Conservation (phyloP, 2,329 filamentous ascomycete genomes). For the Knufia fluminis region DNA sequence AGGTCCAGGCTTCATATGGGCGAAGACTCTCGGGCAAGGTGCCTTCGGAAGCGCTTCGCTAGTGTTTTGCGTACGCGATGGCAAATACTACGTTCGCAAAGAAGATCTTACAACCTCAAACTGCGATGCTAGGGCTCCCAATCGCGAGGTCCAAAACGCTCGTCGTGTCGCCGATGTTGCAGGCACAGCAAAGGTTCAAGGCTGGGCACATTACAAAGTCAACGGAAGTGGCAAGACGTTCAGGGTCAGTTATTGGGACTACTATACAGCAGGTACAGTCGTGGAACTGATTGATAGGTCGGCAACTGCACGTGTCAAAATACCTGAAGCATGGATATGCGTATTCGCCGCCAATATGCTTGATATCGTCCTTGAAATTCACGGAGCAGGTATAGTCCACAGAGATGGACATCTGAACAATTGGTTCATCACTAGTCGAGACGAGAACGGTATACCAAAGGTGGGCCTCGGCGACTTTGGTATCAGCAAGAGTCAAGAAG, state of each 20-base stretch:
- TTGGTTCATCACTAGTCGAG: not conserved
- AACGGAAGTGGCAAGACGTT: conserved; percentile 1
- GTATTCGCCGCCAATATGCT: not conserved
- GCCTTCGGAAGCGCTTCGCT: conserved; percentile 1
- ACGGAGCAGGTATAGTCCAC: not conserved
- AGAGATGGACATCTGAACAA: not conserved
- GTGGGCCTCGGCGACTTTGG: not conserved
- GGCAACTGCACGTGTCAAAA: not conserved
- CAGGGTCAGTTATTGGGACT: conserved; percentile 9
- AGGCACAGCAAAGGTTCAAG: not conserved
- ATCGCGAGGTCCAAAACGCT: conserved; percentile 10
- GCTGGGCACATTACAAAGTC: not conserved
- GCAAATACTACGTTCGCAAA: conserved; percentile 15
- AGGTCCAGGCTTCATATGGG: conserved; percentile 8
- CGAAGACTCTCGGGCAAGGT: conserved; percentile 2
- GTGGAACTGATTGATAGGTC: not conserved
- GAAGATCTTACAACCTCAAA: conserved; percentile 3
- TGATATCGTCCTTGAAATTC: not conserved
- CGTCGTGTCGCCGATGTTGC: conserved; percentile 6
- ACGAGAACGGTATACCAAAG: not conserved
- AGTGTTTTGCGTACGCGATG: conserved; percentile 12
- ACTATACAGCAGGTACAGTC: conserved; percentile 14
- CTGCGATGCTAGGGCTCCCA: not conserved
- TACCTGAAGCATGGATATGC: not conserved
- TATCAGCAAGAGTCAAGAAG: not conserved